Percentiles rank a stretch among this genome's conserved stretches.
Conservation (phyloP, 1,284 basidiomycete genomes). For the Butyriboletus appendiculatus region DNA sequence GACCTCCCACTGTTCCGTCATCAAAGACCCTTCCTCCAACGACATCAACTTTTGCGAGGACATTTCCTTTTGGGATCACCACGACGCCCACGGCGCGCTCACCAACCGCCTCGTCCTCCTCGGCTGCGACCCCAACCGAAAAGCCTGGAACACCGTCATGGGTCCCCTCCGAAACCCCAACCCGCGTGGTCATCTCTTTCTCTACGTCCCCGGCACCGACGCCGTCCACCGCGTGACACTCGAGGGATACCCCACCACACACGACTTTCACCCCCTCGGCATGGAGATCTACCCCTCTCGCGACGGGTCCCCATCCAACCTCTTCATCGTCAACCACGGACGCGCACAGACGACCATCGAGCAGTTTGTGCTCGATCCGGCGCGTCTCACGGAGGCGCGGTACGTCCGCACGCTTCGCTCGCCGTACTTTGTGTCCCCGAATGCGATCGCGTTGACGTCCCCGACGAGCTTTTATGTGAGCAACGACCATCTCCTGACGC, state of each 20-base stretch:
- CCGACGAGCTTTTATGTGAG: conserved; percentile 64
- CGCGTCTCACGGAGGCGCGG: conserved; percentile 41
- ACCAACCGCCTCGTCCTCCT: conserved; percentile 46
- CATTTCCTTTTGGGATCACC: conserved; percentile 58
- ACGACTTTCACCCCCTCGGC: conserved; percentile 63
- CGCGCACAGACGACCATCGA: conserved; percentile 58
- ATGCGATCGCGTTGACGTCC: conserved; percentile 62
- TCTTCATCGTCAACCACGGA: conserved; percentile 69
- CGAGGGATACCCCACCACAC: conserved; percentile 43
- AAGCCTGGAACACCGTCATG: conserved; percentile 68
- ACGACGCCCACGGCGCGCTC: conserved; percentile 36
- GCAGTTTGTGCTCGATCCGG: conserved; percentile 57
- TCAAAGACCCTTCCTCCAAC: conserved; percentile 36
- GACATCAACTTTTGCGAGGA: conserved; percentile 63
- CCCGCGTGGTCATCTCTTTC: conserved; percentile 51
- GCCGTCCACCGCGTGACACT: conserved; percentile 34
- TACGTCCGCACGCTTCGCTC: conserved; percentile 60
- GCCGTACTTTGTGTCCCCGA: conserved; percentile 59
- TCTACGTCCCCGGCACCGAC: conserved; percentile 31
- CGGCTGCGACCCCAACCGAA: conserved; percentile 55
- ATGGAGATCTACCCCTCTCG: conserved; percentile 51
- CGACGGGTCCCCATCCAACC: conserved; percentile 46
- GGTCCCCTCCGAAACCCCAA: conserved; percentile 55
- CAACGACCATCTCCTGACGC: conserved; percentile 70
- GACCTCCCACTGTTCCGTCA: conserved; percentile 42